Evolutionary conservation across 164 flowering plant species (phyloP).

Genomic region (Santalum album): DNA sequence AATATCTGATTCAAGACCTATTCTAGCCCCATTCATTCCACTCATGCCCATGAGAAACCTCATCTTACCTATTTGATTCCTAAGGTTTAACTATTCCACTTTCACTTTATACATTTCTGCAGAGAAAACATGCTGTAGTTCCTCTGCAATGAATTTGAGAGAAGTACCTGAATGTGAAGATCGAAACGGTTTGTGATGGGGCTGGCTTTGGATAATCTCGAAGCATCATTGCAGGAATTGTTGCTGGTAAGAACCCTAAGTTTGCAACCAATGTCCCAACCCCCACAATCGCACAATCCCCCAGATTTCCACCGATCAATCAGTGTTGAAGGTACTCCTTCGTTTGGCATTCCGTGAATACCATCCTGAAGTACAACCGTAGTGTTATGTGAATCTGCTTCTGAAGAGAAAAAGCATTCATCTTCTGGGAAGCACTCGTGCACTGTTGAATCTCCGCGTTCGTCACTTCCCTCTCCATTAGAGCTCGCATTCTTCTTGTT

Average conservation of each 20-base stretch:
- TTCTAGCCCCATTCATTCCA: too few species aligned
- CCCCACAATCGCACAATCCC: constrained; percentile 95
- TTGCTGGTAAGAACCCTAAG: constrained; percentile 39
- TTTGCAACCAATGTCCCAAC: constrained; percentile 93
- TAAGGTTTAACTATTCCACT: too few species aligned
- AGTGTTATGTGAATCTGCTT: constrained; percentile 12
- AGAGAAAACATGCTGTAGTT: neutral
- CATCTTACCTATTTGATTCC: too few species aligned
- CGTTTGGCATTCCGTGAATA: constrained; percentile 58
- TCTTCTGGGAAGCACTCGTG: neutral
- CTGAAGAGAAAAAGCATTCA: constrained; percentile 9
- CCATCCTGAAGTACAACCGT: constrained; percentile 70
- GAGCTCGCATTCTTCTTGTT: too few species aligned
- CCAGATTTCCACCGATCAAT: constrained; percentile 77
- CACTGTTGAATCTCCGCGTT: too few species aligned
- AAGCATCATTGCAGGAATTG: constrained; percentile 9
- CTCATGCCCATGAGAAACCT: too few species aligned
- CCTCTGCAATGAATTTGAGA: neutral
- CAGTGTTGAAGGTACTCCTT: constrained; percentile 65
- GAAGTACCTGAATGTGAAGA: constrained; percentile 60
- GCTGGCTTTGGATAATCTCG: constrained; percentile 12
- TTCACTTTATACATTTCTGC: too few species aligned
- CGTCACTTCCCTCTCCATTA: too few species aligned
- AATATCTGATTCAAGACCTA: too few species aligned
- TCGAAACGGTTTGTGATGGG: constrained; percentile 24